phyloP scores from a whole-genome alignment of 2,329 filamentous ascomycete species.

The Colletotrichum sp. region DNA sequence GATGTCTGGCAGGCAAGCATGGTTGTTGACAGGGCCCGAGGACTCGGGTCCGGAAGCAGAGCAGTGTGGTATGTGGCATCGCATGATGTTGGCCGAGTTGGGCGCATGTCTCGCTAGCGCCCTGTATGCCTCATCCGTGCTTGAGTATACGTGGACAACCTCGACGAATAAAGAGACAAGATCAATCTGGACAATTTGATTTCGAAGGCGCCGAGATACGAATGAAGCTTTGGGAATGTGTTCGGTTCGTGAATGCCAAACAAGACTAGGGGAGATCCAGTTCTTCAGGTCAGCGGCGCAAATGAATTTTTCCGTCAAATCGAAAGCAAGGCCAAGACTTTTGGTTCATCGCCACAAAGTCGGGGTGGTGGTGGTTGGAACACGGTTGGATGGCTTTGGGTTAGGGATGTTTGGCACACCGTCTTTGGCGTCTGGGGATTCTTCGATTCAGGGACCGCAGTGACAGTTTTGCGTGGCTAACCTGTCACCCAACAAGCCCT shows the following conservation, averaged over 20 bases:
- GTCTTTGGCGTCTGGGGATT: not conserved
- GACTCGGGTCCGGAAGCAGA: slow-evolving; percentile 9
- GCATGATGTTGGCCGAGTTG: slow-evolving; percentile 8
- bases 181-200: not conserved
- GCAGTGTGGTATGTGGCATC: slow-evolving; percentile 4
- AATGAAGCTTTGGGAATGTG: not conserved
- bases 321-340: not conserved
- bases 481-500: not conserved
- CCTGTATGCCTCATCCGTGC: not conserved
- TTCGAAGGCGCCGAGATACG: not conserved
- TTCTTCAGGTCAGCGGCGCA: slow-evolving; percentile 6
- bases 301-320: slow-evolving; percentile 21
- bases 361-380: not conserved
- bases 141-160: not conserved
- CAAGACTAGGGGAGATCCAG: not conserved
- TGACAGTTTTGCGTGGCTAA: not conserved
- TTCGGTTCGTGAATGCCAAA: not conserved
- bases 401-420: not conserved
- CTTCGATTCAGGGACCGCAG: not conserved
- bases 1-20: not conserved
- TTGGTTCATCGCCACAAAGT: not conserved
- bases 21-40: slow-evolving; percentile 2
- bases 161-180: not conserved
- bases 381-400: not conserved
- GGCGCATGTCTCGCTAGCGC: not conserved